Evolutionary conservation across 139 green algal species (phyloP), one percentile per base, ranked within the genome.

Genomic region (Chlamydomonas sp.): DNA sequence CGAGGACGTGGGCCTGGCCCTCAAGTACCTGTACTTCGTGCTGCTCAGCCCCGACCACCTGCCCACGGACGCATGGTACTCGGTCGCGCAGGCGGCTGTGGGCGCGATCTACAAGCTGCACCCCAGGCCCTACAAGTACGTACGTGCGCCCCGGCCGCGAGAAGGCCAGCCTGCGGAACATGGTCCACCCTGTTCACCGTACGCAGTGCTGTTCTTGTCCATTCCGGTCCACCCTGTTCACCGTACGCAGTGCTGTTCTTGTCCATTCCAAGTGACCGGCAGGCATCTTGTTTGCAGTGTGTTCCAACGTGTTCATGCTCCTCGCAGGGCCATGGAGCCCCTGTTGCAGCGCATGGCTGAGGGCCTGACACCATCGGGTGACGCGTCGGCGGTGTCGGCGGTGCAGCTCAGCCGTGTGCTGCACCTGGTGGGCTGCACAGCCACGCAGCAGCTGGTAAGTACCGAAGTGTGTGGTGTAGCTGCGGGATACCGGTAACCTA

Each of bases 41-140:
- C 84, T 83, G 58, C 73, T 85, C 18, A 75, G 61, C 63, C 14
- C 75, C 49, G 59, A 10, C 67, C 69, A 74, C 66, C 57, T 85
- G 58, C 59, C 62, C 3, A 6, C 31, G 15, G 80, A n/a, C 63
- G 74, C 61, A 72, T 87, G 97, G 97, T 97, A 94, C 73, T 91
- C 92, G 1, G 95, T 90, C 1, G 95, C 96, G 0, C 96, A 98
- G 90, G 94, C 95, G 6, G 93, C 93, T 4, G 74, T 98, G 0
- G 85, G 61, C 9, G 96, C 97, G 0, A 17, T 99, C 6, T 98
- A 98, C 89, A 77, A 85, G 3, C 90, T 99, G 87, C 95, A 98
- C 89, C 95, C 94, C 1, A 59, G 91, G 0, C 97, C 97, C 0
- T 92, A 97, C 82, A 83, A 68, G 66, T 76, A 97, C 31, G 31